phyloP scores from a whole-genome alignment of 805 yeast genomes.

The Ogataea paradorogensis region DNA sequence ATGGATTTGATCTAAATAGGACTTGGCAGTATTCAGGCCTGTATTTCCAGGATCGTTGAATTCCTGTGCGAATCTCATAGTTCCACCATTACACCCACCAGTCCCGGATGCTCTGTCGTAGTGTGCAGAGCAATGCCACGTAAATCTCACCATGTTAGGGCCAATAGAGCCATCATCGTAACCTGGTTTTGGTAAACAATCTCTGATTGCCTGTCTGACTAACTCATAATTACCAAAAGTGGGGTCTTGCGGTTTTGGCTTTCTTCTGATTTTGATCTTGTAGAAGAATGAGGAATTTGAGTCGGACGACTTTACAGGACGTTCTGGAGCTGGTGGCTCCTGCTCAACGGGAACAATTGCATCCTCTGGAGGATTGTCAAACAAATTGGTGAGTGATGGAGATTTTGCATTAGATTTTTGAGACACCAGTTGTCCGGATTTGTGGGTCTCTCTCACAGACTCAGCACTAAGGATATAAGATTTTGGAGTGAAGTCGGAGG shows the following conservation, averaged over 20 bases:
- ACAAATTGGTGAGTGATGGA: conserved; percentile 13
- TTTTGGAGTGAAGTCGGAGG: conserved; percentile 17
- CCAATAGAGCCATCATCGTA: conserved; percentile 72
- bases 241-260: conserved; percentile 20
- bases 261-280: conserved; percentile 29
- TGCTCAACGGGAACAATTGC: neutral
- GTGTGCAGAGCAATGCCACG: conserved; percentile 90
- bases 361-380: conserved; percentile 12
- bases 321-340: conserved; percentile 2
- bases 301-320: conserved; percentile 12
- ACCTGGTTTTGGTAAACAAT: conserved; percentile 33
- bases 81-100: conserved; percentile 74
- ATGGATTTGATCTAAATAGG: conserved; percentile 54
- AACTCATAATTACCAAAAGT: conserved; percentile 31
- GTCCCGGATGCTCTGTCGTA: conserved; percentile 51
- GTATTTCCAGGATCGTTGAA: conserved; percentile 57
- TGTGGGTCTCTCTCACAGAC: conserved; percentile 19
- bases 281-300: conserved; percentile 20
- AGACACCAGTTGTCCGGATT: conserved; percentile 21
- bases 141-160: conserved; percentile 73
- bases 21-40: conserved; percentile 59
- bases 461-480: conserved; percentile 21
- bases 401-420: conserved; percentile 15
- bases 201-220: conserved; percentile 37
- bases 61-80: conserved; percentile 56